Evolutionary conservation across 306 rosid species (phyloP).

Genomic region (Castanea mollissima): DNA sequence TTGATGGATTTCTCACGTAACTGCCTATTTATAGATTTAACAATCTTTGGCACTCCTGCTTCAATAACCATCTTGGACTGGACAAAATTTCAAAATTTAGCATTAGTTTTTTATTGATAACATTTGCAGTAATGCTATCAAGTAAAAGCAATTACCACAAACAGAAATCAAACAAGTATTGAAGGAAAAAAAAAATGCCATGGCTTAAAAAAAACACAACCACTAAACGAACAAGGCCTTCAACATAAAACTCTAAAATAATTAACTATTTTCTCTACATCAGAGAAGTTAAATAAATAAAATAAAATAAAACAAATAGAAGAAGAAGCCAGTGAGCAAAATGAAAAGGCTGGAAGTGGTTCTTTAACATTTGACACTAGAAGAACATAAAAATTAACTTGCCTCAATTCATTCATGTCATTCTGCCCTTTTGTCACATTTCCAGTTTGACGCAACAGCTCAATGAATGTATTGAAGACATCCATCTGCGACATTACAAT

Average conservation of each 20-base stretch:
- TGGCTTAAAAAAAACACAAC: neutral
- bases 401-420: constrained; percentile 82
- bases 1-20: constrained; percentile 97
- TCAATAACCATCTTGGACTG: constrained; percentile 99
- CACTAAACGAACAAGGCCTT: neutral
- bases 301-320: no score
- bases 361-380: neutral
- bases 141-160: constrained; percentile 6
- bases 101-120: constrained; percentile 23
- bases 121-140: neutral
- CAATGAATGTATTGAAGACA: constrained; percentile 88
- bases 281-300: no score
- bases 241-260: neutral
- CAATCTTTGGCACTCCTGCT: constrained; percentile 90
- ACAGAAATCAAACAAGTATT: neutral
- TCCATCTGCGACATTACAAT: constrained; percentile 78
- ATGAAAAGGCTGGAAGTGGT: neutral
- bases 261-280: neutral
- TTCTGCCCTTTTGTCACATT: constrained; percentile 91
- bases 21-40: constrained; percentile 88
- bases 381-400: constrained; percentile 36
- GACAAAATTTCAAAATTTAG: constrained; percentile 33
- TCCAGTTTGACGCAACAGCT: constrained; percentile 97
- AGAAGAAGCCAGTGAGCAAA: neutral
- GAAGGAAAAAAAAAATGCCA: neutral